Percentiles rank a stretch among this genome's conserved stretches.
phyloP scores from a whole-genome alignment of 2,329 filamentous ascomycete species.

The Leptosphaerulina australis region DNA sequence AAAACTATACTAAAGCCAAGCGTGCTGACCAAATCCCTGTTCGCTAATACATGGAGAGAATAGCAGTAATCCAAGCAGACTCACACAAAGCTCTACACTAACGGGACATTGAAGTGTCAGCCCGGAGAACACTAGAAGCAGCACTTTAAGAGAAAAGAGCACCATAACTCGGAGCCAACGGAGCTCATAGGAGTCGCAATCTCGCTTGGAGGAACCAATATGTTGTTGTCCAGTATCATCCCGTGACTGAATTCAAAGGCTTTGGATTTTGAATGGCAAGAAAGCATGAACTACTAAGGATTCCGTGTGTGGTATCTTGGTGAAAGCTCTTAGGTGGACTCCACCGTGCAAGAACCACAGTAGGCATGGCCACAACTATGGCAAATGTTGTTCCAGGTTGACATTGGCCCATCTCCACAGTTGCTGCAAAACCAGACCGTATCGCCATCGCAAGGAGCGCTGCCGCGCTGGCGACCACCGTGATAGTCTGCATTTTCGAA shows the following conservation, averaged over 20 bases:
- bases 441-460: constrained; percentile 12
- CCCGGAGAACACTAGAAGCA: too few relatives aligned
- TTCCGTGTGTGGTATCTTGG: too few relatives aligned
- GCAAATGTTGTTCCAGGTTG: not conserved
- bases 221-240: too few relatives aligned
- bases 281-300: not conserved
- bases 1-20: not conserved
- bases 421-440: constrained; percentile 23
- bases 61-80: not conserved
- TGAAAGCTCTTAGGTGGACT: not conserved
- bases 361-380: not conserved
- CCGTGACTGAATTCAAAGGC: too few relatives aligned
- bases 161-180: too few relatives aligned
- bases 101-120: too few relatives aligned
- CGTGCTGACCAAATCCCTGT: not conserved
- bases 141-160: too few relatives aligned
- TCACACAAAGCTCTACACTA: too few relatives aligned
- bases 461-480: not conserved
- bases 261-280: not conserved
- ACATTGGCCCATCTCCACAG: constrained; percentile 22
- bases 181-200: too few relatives aligned
- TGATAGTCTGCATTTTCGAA: too few relatives aligned
- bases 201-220: too few relatives aligned
- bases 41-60: not conserved
- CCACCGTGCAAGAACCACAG: not conserved